These are phyloP conservation scores for Magnaporthiopsis incrustans DNA, from an alignment of 2,329 filamentous ascomycete genomes.

Conservation along the genomic window DNA sequence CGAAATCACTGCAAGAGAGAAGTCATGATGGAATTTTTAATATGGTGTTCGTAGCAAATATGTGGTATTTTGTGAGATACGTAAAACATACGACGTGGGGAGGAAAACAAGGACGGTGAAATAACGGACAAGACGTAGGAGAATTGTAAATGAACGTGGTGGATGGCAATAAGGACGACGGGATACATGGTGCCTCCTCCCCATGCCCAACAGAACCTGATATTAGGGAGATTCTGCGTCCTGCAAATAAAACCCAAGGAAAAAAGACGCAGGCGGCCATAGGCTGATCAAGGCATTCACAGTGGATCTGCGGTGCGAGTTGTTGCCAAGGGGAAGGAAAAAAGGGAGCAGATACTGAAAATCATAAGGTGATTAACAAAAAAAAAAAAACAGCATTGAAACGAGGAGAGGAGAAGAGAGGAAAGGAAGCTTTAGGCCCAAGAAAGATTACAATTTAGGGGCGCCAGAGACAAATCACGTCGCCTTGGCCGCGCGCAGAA, in stretches of 20 bases:
- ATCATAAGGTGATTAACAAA: too few species aligned
- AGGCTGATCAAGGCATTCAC: too few species aligned
- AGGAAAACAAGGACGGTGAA: too few species aligned
- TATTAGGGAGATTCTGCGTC: not conserved
- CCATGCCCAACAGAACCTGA: not conserved
- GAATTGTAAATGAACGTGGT: not conserved
- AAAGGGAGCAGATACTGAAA: not conserved
- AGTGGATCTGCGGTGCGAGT: too few species aligned
- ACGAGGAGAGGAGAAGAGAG: not conserved
- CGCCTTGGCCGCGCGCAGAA: slow-evolving; percentile 23
- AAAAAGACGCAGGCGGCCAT: too few species aligned
- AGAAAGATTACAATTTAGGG: not conserved
- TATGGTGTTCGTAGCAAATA: not conserved
- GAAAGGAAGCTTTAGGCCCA: too few species aligned
- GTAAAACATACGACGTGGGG: too few species aligned
- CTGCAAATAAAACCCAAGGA: too few species aligned
- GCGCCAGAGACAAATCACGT: not conserved
- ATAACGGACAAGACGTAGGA: not conserved
- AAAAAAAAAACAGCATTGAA: not conserved
- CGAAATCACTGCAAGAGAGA: too few species aligned
- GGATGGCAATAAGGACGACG: not conserved
- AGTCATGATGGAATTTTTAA: too few species aligned
- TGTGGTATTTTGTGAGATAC: not conserved
- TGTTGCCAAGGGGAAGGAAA: not conserved
- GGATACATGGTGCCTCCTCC: too few species aligned